A percentile compares a stretch with the other conserved stretches of the same genome.
These are phyloP conservation scores for Apophysomyces ossiformis DNA, from an alignment of 371 early-diverging fungal species.

Conservation along the genomic window DNA sequence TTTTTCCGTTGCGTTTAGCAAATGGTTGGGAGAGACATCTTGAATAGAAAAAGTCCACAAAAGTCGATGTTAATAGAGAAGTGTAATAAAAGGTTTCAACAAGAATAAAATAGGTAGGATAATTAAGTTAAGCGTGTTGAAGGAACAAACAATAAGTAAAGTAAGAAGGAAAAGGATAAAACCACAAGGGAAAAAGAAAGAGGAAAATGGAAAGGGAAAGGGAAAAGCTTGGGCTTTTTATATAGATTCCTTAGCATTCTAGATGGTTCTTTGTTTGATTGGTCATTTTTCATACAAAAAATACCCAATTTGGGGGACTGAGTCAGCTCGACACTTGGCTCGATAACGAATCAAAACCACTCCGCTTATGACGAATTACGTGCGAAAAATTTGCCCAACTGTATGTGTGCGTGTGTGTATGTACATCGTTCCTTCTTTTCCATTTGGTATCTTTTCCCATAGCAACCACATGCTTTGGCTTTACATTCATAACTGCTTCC, in stretches of 20 bases:
- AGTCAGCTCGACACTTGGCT: too few species aligned
- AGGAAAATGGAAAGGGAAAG: neutral
- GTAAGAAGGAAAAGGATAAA: neutral
- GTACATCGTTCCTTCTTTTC: neutral
- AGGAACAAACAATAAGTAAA: neutral
- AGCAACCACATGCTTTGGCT: neutral
- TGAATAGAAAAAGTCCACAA: neutral
- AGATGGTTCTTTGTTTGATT: conserved; percentile 1
- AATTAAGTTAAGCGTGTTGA: too few species aligned
- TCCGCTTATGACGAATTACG: neutral
- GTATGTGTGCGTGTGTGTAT: neutral
- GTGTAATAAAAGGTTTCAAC: neutral
- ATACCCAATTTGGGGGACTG: neutral
- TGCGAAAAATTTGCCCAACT: neutral
- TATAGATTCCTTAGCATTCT: neutral
- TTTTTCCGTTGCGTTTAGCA: conserved; percentile 3
- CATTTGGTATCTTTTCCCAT: neutral
- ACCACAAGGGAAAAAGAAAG: neutral
- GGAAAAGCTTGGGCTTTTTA: neutral
- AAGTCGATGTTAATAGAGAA: neutral
- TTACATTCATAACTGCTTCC: neutral
- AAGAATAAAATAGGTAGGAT: neutral
- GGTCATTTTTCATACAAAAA: neutral
- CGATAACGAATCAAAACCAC: too few species aligned
- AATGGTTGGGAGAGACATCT: neutral